Evolutionary conservation across 2,329 filamentous ascomycete species (phyloP), one percentile per base, ranked within the genome.

Genomic region (Chaetothyriales sp.): DNA sequence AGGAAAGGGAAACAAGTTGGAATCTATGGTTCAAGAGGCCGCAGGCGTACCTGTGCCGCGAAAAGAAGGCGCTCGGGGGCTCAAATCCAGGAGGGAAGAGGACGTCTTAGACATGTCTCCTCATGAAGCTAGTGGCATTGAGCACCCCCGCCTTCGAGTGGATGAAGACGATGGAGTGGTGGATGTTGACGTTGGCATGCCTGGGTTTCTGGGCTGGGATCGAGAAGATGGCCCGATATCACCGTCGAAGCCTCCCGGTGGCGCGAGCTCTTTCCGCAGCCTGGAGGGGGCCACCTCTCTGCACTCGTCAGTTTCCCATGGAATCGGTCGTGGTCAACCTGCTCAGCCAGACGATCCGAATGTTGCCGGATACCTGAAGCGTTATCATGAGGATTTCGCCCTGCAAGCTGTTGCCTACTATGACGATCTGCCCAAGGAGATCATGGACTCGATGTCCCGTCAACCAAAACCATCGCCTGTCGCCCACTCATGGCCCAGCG

Each of bases 351-450:
- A 72, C n/a, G 69, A 70, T 19, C 65, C 72, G 49, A 77, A 77
- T 54, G 76, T 78, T 15, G 76, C 74, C 52, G 77, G 77, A 3
- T 79, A 75, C 72, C 60, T 80, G 19, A 73, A 71, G 51, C 65
- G 65, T 8, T 78, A 76, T 55, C 77, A 80, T 59, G 72, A 77
- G 51, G 77, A 80, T 60, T 80, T 79, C 56, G 67, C 72, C 8
- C 68, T 80, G 1, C 77, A 80, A 62, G 77, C 74, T 12, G 74
- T 78, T 39, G 70, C 71, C 39, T 75, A 75, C 2, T 79, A 79
- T 52, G 57, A 63, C 3, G 65, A 69, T 18, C 60, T 79, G 4
- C 71, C 75, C 57, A 68, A 70, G 15, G 76, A 80, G 46, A 72
- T 80, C 54, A 75, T 71, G 57, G 68, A 68, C 44, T 73, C 75